These are phyloP conservation scores for Aureobasidium sp. DNA, from an alignment of 2,329 filamentous ascomycete species.

Conservation along the genomic window DNA sequence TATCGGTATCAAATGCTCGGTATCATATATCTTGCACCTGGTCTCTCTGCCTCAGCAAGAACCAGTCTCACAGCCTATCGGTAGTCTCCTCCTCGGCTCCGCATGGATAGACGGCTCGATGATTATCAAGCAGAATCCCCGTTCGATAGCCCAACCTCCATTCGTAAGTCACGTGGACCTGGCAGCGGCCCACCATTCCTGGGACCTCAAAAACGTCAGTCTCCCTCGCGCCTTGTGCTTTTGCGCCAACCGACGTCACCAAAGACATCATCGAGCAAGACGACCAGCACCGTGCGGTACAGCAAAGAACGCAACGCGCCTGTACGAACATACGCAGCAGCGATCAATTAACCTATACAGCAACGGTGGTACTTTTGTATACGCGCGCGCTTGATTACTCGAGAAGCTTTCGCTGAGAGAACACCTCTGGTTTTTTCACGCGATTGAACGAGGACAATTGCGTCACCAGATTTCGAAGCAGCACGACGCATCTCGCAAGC, in stretches of 20 bases:
- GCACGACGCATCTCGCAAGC: neutral
- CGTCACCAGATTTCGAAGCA: neutral
- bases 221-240: slow-evolving; percentile 1
- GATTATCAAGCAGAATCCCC: slow-evolving; percentile 9
- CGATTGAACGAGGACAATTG: neutral
- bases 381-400: neutral
- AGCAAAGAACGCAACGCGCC: slow-evolving; percentile 11
- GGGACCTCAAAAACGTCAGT: neutral
- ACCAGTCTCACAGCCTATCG: too few species aligned
- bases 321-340: slow-evolving; percentile 1
- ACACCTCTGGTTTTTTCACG: neutral
- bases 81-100: neutral
- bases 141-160: neutral
- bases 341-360: slow-evolving; percentile 1
- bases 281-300: slow-evolving; percentile 3
- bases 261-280: neutral
- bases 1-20: neutral
- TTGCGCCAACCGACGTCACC: slow-evolving; percentile 1
- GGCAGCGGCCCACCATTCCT: neutral
- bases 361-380: neutral
- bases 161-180: neutral
- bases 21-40: neutral
- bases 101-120: neutral
- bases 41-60: neutral
- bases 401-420: neutral